phyloP scores from a whole-genome alignment of 1,284 basidiomycete genomes.

The Leccinum pallidistipes region DNA sequence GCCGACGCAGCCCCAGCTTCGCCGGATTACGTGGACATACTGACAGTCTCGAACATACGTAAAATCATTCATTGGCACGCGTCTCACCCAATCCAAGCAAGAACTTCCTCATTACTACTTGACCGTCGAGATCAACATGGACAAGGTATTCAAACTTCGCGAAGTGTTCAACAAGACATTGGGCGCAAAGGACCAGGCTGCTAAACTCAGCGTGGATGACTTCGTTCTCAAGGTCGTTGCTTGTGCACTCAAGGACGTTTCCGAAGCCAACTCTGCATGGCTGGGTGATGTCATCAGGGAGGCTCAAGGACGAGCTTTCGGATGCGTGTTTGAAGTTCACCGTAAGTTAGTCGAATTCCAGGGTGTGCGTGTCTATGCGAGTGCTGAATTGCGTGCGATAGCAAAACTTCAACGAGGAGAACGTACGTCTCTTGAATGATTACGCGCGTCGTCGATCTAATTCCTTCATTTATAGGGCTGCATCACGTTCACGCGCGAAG shows the following conservation, averaged over 20 bases:
- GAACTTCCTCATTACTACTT: conserved; percentile 98
- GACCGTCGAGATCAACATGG: conserved; percentile 96
- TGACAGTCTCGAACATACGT: conserved; percentile 89
- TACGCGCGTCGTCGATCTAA: too few relatives aligned
- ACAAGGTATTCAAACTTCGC: conserved; percentile 91
- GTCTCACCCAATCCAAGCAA: conserved; percentile 92
- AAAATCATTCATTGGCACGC: conserved; percentile 91
- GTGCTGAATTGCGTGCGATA: too few relatives aligned
- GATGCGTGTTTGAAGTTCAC: too few relatives aligned
- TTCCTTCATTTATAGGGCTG: too few relatives aligned
- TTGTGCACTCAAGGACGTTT: conserved; percentile 61
- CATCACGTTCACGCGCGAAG: too few relatives aligned
- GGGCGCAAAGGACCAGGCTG: conserved; percentile 79
- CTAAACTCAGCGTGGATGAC: conserved; percentile 97
- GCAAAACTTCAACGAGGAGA: too few relatives aligned
- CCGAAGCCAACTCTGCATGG: too few relatives aligned
- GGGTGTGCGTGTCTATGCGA: too few relatives aligned
- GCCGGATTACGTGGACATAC: conserved; percentile 85
- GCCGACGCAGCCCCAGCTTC: conserved; percentile 42
- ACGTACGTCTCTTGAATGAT: too few relatives aligned
- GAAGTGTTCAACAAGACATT: conserved; percentile 94
- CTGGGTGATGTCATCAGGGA: too few relatives aligned
- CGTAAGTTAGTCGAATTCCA: too few relatives aligned
- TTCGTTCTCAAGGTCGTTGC: conserved; percentile 96
- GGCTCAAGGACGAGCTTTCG: too few relatives aligned